Base-by-base conservation (phyloP, 371 early-diverging fungal genomes). In the Apophysomyces ossiformis region DNA sequence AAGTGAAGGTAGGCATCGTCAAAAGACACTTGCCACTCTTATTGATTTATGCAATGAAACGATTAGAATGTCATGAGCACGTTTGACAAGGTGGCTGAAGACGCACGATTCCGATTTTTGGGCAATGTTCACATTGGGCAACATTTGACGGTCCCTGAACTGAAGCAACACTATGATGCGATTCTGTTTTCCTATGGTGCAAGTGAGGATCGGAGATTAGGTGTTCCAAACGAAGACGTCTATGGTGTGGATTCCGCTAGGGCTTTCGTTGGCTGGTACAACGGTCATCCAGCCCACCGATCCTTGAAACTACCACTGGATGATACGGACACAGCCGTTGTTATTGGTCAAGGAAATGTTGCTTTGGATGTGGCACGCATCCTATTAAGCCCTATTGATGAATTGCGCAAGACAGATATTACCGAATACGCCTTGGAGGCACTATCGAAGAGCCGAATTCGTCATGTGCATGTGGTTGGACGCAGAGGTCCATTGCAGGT, bases 281-380 rank as follows among this genome's bases (percentile, higher is more conserved):
- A 99, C 74, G 97, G 97, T 0, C 73, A 87, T n/a, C 96, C 97
- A 0, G 79, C 81, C 16, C 81, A 81, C 64, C 74, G 79, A 38
- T 68, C 84, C 16, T 67, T 95, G 61, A 57, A 76, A 15, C 60
- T 86, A 5, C 90, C 93, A 63, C 80, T 95, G 44, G 69, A 79
- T n/a, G 71, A 70, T 12, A 84, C 85, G 0, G 94, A 95, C 39
- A 90, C 89, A 0, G 95, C 90, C 0, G 89, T 92, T 0, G 84
- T 99, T 0, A 82, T 99, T 43, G 99, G 99, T 5, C 94, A 96
- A 59, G 99, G 99, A 9, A 99, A 99, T 71, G 99, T 99, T 0
- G 96, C 99, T 0, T 71, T 99, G 61, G 99, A 99, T 78, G 87
- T 93, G 21, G 97, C 98, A 0, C 83, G 99, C 63, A 87, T 98